Conservation (phyloP, 257 asterid genomes). For the Pogostemon cablin region DNA sequence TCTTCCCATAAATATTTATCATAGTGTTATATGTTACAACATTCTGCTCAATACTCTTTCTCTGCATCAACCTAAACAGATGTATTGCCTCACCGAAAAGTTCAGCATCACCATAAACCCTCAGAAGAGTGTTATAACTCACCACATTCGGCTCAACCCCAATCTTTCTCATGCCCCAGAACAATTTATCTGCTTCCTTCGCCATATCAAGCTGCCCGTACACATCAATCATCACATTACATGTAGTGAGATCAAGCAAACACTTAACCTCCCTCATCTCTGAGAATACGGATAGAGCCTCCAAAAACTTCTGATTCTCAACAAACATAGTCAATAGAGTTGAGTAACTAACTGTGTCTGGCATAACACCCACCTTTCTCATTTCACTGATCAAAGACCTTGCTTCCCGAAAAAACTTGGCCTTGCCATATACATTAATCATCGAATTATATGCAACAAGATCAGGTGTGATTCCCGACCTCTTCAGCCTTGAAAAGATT, state of each 20-base stretch:
- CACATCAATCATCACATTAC: constrained; percentile 94
- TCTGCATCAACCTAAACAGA: constrained; percentile 92
- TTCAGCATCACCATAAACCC: constrained; percentile 93
- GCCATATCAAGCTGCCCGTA: constrained; percentile 97
- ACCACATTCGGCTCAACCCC: constrained; percentile 90
- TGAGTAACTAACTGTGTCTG: constrained; percentile 84
- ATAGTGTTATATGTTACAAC: constrained; percentile 94
- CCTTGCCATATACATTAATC: constrained; percentile 97
- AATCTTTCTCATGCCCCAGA: constrained; percentile 90
- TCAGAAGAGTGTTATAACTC: constrained; percentile 82
- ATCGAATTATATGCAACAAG: constrained; percentile 83
- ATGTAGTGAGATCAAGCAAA: constrained; percentile 72
- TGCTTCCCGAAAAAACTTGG: constrained; percentile 88
- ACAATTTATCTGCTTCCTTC: constrained; percentile 85
- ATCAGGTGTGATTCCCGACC: constrained; percentile 77
- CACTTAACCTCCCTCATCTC: constrained; percentile 82
- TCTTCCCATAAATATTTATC: constrained; percentile 90
- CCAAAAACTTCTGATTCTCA: constrained; percentile 73
- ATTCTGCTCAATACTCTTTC: constrained; percentile 79
- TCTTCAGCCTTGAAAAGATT: constrained; percentile 72
- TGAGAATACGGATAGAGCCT: constrained; percentile 72
- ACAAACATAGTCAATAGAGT: constrained; percentile 75
- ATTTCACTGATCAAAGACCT: constrained; percentile 63
- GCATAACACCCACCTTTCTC: constrained; percentile 63
- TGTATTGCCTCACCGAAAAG: constrained; percentile 97